phyloP scores from a whole-genome alignment of 805 yeast genomes.

The Candida lessepsii region DNA sequence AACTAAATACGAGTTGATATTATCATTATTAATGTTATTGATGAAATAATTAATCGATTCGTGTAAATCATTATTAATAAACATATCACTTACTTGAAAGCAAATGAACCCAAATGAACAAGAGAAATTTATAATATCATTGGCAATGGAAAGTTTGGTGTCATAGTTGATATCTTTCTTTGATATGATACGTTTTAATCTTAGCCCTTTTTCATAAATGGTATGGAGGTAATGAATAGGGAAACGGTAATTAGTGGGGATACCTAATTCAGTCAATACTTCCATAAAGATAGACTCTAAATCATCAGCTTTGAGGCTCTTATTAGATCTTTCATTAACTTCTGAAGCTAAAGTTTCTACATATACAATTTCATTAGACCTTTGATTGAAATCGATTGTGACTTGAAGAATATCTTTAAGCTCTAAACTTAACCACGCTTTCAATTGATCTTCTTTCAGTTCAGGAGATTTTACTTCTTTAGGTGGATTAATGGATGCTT shows the following conservation, averaged over 20 bases:
- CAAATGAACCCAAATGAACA: conserved; percentile 66
- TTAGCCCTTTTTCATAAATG: conserved; percentile 43
- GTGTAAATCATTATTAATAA: conserved; percentile 39
- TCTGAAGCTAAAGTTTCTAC: conserved; percentile 27
- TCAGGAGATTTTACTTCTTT: background rate
- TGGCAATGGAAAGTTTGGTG: conserved; percentile 39
- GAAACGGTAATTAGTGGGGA: conserved; percentile 26
- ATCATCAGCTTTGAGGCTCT: conserved; percentile 25
- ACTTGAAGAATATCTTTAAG: conserved; percentile 38
- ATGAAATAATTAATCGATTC: conserved; percentile 26
- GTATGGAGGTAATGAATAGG: conserved; percentile 49
- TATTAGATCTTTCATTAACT: conserved; percentile 11
- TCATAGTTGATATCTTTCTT: conserved; percentile 38
- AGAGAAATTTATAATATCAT: conserved; percentile 48
- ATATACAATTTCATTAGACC: conserved; percentile 17
- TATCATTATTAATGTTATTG: conserved; percentile 14
- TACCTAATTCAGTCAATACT: conserved; percentile 54
- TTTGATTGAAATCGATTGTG: conserved; percentile 22
- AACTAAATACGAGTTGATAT: conserved; percentile 42
- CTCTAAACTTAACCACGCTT: conserved; percentile 42
- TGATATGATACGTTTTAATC: conserved; percentile 42
- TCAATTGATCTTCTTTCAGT: conserved; percentile 19
- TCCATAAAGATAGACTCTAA: conserved; percentile 57
- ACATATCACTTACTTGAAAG: conserved; percentile 69
- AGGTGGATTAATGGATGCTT: background rate